Evolutionary conservation across 768 basidiomycete genomes (phyloP).

Genomic region (Suillus weaverae): DNA sequence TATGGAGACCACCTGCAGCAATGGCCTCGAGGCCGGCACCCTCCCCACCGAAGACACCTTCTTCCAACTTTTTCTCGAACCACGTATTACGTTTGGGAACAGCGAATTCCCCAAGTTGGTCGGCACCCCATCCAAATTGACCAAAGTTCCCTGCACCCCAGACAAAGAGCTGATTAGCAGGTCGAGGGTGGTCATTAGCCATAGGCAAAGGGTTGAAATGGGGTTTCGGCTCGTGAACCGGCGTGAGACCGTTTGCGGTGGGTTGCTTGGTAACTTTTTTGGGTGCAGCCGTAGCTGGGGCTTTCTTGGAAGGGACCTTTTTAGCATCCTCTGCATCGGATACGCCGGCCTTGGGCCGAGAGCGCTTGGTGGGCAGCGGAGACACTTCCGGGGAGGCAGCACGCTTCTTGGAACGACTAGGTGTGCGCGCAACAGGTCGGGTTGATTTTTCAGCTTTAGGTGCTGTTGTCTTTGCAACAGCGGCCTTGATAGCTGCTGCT

Average conservation of each 20-base stretch:
- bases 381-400: slow-evolving; percentile 52
- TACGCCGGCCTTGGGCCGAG: slow-evolving; percentile 36
- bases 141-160: slow-evolving; percentile 96
- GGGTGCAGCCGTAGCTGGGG: slow-evolving; percentile 16
- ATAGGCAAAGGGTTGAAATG: slow-evolving; percentile 69
- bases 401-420: slow-evolving; percentile 43
- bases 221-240: slow-evolving; percentile 42
- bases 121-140: slow-evolving; percentile 89
- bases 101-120: slow-evolving; percentile 65
- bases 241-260: slow-evolving; percentile 31
- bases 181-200: slow-evolving; percentile 55
- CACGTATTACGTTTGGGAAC: slow-evolving; percentile 77
- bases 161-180: slow-evolving; percentile 72
- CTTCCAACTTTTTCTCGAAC: slow-evolving; percentile 73
- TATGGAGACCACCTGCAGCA: slow-evolving; percentile 86
- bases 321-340: slow-evolving; percentile 45
- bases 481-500: slow-evolving; percentile 26
- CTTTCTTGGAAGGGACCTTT: slow-evolving; percentile 24
- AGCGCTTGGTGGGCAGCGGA: slow-evolving; percentile 49
- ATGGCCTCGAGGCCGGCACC: slow-evolving; percentile 82
- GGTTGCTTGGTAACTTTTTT: slow-evolving; percentile 32
- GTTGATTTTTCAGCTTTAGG: slow-evolving; percentile 29
- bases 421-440: slow-evolving; percentile 26
- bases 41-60: slow-evolving; percentile 67
- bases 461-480: slow-evolving; percentile 29